Evolutionary conservation across 2,329 filamentous ascomycete genomes (phyloP), one percentile per base, ranked within the genome.

Genomic region (Fusarium metavorans): DNA sequence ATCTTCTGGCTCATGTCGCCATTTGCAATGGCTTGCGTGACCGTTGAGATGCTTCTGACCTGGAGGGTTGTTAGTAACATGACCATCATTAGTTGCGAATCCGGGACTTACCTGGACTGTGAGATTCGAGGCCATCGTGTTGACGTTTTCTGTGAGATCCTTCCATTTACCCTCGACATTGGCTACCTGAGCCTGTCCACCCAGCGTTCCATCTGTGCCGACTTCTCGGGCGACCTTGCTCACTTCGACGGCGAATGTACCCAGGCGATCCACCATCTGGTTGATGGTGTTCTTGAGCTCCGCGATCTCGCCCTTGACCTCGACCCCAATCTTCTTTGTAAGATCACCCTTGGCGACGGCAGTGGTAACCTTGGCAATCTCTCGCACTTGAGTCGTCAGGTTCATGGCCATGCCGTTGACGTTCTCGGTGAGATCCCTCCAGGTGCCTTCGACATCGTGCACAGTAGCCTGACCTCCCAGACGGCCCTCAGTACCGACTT

Each of bases 321-420:
- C 95, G 74, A 97, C 95, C 72, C 95, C 93, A 81, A 99, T 98
- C 87, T 98, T 98, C 85, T 97, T 95, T 72, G 94, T 97, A 72
- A 99, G 87, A 84, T 99, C 96, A 80, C 96, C 96, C 82, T 93
- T 94, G 61, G 96, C 96, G 72, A 99, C 96, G 68, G 96, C 96
- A 2, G 95, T 98, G 4, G 96, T 98, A 69, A 99, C 97, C 80
- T 96, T 95, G 72, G 96, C 97, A 78, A 99, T 99, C 84, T 98
- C 95, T 86, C 96, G 93, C 81, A 99, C 97, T 86, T 99, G 96
- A 6, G 97, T 97, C 4, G 96, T 98, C 78, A 99, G 87, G 83
- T 98, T 99, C 89, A 97, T 97, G 81, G 96, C 96, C 96, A 99
- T 98, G 77, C 95, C 94, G 84, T 99, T 99, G 84, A 99, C 96